Evolutionary conservation across 1,139 yeast species (phyloP), one percentile per base, ranked within the genome.

Genomic region (Cylindricascospora bacillispora): DNA sequence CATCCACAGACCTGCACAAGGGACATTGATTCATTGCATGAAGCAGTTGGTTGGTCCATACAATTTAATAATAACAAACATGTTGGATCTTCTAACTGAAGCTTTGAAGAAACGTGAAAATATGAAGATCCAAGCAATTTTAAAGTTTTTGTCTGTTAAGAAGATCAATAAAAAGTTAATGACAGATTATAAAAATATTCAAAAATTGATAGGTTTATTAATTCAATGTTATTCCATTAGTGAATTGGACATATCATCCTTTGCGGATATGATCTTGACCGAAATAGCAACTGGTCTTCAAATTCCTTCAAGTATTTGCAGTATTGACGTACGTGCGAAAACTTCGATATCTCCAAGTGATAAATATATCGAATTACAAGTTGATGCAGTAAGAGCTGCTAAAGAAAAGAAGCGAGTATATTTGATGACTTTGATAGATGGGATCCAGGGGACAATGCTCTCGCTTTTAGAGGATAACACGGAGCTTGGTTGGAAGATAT

Each of bases 1-100:
- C 10, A 70, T 82, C 15, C 67, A 86, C 2, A 62, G 67, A 9
- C 70, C 77, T 15, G 93, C 95, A 0, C 86, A 80, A 36, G 57
- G 70, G 0, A 67, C 82, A 1, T 57, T 89, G 34, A 67, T 73
- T 4, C 77, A 79, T 25, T 72, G 83, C 1, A 70, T 82, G 66
- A 78, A 74, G 43, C 73, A 83, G 33, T 59, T 89, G 6, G 65
- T 74, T 39, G 85, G 89, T 1, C 73, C 92, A 0, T 75, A 77
- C 35, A 56, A 62, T 25, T 57, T 67, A 6, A 62, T 76, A 6
- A 56, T 75, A 28, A 67, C 51, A 35, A 55, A 48, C 15, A 40
- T 41, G 37, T 50, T 47, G 40, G 63, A 63, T 17, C 62, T 65
- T 12, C 56, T 79, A 31, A 54, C 63, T 6, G 54, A 56, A 14